Base-by-base conservation (phyloP, 164 flowering plant genomes). In the Aristolochia contorta region DNA sequence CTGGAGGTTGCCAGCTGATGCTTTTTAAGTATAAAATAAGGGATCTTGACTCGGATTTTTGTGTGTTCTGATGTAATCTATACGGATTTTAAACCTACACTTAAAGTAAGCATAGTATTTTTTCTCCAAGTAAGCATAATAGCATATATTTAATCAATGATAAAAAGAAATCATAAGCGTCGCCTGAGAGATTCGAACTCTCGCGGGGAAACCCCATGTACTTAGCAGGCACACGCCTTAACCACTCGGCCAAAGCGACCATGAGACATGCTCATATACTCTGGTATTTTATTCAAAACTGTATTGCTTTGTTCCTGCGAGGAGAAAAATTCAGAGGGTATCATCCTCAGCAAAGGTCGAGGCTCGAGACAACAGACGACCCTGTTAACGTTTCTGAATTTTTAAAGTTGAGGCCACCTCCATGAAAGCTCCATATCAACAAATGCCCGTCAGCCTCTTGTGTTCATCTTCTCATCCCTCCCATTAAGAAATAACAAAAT, bases 201-300 rank as follows among this genome's bases (percentile, higher is more conserved):
- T 81, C 81, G 82, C 85, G 84, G 80, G 82, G 71, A 71, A 64
- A 71, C 71, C 75, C 75, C 75, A 75, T 93, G 96, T 86, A 90
- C 98, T 93, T 87, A 90, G 98, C 98, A 93, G 98, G 98, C 97
- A 88, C 96, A 90, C 98, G 97, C 98, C 98, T 93, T 86, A 93
- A 93, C 98, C 97, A 93, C 97, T 93, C 98, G 97, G 97, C 98
- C 96, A 87, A 92, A 27, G 30, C 30, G 30, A 27, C 30, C n/a
- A n/a, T n/a, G n/a, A n/a, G n/a, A n/a, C n/a, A n/a, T n/a, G n/a
- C n/a, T n/a, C n/a, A n/a, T n/a, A n/a, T n/a, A n/a, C n/a, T n/a
- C n/a, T n/a, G n/a, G n/a, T n/a, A n/a, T n/a, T n/a, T n/a, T n/a
- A n/a, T n/a, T n/a, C n/a, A n/a, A n/a, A n/a, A n/a, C n/a, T n/a